Evolutionary conservation across 139 green algal genomes (phyloP).

Genomic region (Eudorina sp.): DNA sequence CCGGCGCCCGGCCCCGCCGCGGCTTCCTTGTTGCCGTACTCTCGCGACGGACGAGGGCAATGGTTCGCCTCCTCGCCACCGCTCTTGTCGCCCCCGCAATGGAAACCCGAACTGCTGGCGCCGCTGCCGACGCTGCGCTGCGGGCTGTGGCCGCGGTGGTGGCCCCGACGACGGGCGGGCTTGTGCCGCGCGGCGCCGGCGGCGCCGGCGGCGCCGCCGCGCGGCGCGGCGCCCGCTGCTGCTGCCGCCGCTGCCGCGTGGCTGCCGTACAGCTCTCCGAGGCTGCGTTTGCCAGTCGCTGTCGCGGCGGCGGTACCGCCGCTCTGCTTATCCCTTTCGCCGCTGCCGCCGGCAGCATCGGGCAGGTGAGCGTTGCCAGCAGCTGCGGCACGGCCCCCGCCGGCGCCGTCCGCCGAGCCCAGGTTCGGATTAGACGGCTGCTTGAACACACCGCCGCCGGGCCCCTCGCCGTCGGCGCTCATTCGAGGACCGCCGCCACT

Average conservation of each 20-base stretch:
- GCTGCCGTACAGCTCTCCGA: constrained; percentile 28
- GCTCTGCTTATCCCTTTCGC: background rate
- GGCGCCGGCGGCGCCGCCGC: background rate
- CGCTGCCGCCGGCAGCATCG: background rate
- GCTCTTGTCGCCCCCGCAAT: constrained; percentile 50
- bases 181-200: constrained; percentile 23
- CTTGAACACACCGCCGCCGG: constrained; percentile 4
- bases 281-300: constrained; percentile 10
- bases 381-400: background rate
- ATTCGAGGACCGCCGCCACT: background rate
- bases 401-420: background rate
- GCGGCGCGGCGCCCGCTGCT: background rate
- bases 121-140: constrained; percentile 57
- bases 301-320: too few species aligned
- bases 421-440: background rate
- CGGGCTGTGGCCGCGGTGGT: constrained; percentile 53
- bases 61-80: constrained; percentile 61
- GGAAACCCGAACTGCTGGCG: constrained; percentile 63
- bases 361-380: too few species aligned
- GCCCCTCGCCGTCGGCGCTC: constrained; percentile 20
- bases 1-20: background rate
- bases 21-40: constrained; percentile 44
- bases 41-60: constrained; percentile 53
- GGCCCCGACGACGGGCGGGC: constrained; percentile 30
- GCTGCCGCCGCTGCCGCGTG: background rate